Evolutionary conservation across 2,329 filamentous ascomycete species (phyloP).

Genomic region (Colletotrichum tropicicola): DNA sequence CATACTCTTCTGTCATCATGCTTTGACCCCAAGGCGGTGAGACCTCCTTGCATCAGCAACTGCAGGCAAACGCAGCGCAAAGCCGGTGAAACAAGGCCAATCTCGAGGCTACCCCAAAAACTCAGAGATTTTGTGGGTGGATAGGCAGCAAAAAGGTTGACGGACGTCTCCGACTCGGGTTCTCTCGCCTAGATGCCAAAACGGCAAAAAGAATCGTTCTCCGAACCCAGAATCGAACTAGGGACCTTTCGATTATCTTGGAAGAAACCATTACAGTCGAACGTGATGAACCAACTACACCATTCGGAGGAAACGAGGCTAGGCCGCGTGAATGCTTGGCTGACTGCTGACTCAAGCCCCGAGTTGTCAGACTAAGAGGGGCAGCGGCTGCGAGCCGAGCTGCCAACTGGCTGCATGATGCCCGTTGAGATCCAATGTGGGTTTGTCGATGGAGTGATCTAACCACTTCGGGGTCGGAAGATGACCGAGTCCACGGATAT

Average conservation of each 20-base stretch:
- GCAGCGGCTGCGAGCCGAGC: neutral
- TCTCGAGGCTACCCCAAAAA: neutral
- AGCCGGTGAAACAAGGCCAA: neutral
- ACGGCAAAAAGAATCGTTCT: conserved; percentile 34
- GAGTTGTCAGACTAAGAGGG: neutral
- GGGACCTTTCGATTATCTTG: conserved; percentile 29
- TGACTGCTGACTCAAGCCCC: neutral
- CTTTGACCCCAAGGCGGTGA: conserved; percentile 1
- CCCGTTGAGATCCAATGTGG: neutral
- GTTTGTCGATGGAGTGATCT: neutral
- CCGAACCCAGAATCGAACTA: conserved; percentile 31
- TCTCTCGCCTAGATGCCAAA: too few relatives aligned
- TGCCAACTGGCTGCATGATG: neutral
- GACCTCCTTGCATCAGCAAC: neutral
- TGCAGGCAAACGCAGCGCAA: neutral
- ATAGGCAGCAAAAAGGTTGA: too few relatives aligned
- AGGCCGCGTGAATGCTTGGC: conserved; percentile 4
- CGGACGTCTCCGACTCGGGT: too few relatives aligned
- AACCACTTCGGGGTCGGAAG: neutral
- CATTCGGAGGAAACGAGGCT: conserved; percentile 16
- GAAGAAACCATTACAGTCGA: conserved; percentile 29
- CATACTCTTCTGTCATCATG: neutral
- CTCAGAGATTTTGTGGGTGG: neutral
- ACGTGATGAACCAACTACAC: conserved; percentile 33
- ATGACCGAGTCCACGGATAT: neutral